phyloP scores from a whole-genome alignment of 495 filamentous ascomycete species.

The Aspergillus avenaceus region DNA sequence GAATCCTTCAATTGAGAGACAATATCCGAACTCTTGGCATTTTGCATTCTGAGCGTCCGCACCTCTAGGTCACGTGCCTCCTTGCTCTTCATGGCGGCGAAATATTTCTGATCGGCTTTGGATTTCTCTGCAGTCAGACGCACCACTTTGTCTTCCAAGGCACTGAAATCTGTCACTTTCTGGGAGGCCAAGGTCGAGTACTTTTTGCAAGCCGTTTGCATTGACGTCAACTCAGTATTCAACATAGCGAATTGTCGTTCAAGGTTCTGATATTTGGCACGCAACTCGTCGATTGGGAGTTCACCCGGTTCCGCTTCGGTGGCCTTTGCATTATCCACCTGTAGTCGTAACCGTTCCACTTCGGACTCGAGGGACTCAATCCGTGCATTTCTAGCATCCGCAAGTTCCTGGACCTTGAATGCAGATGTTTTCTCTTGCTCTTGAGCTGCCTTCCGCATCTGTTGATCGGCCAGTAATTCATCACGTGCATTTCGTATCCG shows the following conservation, averaged over 20 bases:
- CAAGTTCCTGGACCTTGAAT: slow-evolving; percentile 72
- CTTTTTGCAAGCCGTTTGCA: slow-evolving; percentile 85
- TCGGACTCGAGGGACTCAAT: slow-evolving; percentile 80
- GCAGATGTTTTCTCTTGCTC: slow-evolving; percentile 67
- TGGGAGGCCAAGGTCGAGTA: slow-evolving; percentile 76
- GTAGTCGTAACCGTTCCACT: slow-evolving; percentile 62
- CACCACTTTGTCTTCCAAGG: slow-evolving; percentile 73
- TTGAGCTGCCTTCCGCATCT: slow-evolving; percentile 73
- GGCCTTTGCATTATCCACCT: slow-evolving; percentile 40
- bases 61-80: slow-evolving; percentile 77
- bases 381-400: slow-evolving; percentile 66
- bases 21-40: slow-evolving; percentile 86
- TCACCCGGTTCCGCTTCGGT: slow-evolving; percentile 38
- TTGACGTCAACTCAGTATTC: slow-evolving; percentile 77
- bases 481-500: slow-evolving; percentile 80
- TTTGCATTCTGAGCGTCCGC: slow-evolving; percentile 71
- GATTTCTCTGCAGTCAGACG: slow-evolving; percentile 80
- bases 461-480: slow-evolving; percentile 73
- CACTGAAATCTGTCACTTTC: slow-evolving; percentile 72
- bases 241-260: slow-evolving; percentile 77
- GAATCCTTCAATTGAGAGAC: slow-evolving; percentile 89
- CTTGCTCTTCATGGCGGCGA: slow-evolving; percentile 88
- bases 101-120: slow-evolving; percentile 97
- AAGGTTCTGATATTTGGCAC: slow-evolving; percentile 64
- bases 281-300: slow-evolving; percentile 62